Base-by-base conservation (phyloP, 176 grass and related monocot species). In the Urochloa ruziziensis region DNA sequence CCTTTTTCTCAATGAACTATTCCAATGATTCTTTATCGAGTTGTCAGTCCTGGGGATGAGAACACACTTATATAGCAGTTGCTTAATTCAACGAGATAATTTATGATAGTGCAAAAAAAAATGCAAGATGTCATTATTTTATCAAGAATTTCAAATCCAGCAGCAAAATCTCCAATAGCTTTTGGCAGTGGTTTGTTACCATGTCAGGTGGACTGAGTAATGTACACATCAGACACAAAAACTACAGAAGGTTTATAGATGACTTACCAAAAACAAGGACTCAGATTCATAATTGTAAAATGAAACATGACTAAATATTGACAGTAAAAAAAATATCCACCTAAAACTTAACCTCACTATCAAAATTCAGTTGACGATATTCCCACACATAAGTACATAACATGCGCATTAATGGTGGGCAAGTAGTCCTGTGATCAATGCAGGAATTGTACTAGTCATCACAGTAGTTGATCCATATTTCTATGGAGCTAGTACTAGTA, bases 11-110 rank as follows among this genome's bases (percentile, higher is more conserved):
- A 99, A 82, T 23, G 91, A 96, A 80, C 96, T 92, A 70, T 99
- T 99, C 96, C 96, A 99, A 83, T 99, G 96, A 74, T 96, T 99
- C 80, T 99, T 99, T 84, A 99, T 99, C 0, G 93, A 91, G 73
- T 99, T 96, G 77, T 96, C 96, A 61, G 96, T 96, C 91, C 96
- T 99, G 83, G 15, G 83, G 44, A 84, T 16, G 84, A 80, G 65
- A 88, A 92, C 35, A 75, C 74, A 79, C 51, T 65, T 62, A 73
- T 62, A 49, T 70, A 69, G 47, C 24, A 70, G 44, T 60, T 49
- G 17, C 66, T 83, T 16, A 23, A 74, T 51, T 76, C 39, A 49
- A 39, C 10, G 47, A 84, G 47, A 70, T 36, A 65, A 62, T 33
- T 78, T 62, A 5, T 37, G 62, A 18, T 33, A 17, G 56, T 36